Conservation (phyloP, 495 filamentous ascomycete genomes). For the Podospora comata region DNA sequence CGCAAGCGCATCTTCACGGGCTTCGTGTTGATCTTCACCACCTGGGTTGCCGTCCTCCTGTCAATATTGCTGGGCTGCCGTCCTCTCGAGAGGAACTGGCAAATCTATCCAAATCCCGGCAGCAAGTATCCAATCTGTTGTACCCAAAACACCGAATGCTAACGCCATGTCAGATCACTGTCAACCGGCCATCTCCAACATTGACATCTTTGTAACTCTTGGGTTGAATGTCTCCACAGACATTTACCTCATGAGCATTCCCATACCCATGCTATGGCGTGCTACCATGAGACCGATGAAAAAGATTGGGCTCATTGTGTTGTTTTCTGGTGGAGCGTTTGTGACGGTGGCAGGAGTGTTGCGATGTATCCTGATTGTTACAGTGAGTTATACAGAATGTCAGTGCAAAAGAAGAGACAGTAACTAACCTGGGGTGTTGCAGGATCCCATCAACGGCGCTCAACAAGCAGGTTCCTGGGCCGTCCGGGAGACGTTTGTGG, state of each 20-base stretch:
- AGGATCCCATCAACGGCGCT: conserved; percentile 46
- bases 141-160: background rate
- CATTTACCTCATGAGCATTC: conserved; percentile 52
- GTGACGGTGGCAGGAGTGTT: conserved; percentile 48
- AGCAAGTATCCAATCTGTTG: conserved; percentile 31
- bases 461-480: conserved; percentile 47
- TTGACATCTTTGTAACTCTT: conserved; percentile 46
- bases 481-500: conserved; percentile 51
- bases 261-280: conserved; percentile 54
- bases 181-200: conserved; percentile 47
- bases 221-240: conserved; percentile 50
- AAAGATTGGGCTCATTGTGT: conserved; percentile 46
- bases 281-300: conserved; percentile 43
- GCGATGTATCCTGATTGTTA: conserved; percentile 47
- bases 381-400: conserved; percentile 23
- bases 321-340: conserved; percentile 51
- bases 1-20: conserved; percentile 50
- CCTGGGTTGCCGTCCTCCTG: conserved; percentile 53
- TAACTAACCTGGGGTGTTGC: background rate
- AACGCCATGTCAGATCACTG: conserved; percentile 38
- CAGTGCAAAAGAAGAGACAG: too few species aligned
- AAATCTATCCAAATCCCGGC: conserved; percentile 55
- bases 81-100: conserved; percentile 52
- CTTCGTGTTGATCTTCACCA: conserved; percentile 49
- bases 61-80: conserved; percentile 54